phyloP scores from a whole-genome alignment of 495 filamentous ascomycete genomes.

The Podospora sp. region DNA sequence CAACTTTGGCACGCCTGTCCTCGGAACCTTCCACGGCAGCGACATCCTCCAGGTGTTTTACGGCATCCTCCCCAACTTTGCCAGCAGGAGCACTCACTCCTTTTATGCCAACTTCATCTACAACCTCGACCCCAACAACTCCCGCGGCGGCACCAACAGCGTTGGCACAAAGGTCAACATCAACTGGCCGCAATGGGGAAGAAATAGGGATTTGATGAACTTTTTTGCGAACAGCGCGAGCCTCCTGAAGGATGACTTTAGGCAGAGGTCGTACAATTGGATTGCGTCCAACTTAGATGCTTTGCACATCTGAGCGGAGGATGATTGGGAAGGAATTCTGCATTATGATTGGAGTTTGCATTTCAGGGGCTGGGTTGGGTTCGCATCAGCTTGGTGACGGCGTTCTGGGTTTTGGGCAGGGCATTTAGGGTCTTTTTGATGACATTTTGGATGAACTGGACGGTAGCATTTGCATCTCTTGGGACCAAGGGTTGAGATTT shows the following conservation, averaged over 20 bases:
- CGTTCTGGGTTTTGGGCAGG: neutral
- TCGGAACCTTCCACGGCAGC: slow-evolving; percentile 73
- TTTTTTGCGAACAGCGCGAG: slow-evolving; percentile 50
- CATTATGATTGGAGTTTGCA: neutral
- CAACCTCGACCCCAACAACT: slow-evolving; percentile 64
- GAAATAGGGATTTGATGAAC: slow-evolving; percentile 57
- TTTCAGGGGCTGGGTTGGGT: neutral
- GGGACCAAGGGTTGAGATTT: neutral
- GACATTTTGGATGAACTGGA: neutral
- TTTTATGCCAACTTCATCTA: slow-evolving; percentile 71
- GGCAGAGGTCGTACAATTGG: slow-evolving; percentile 51
- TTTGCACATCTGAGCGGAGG: slow-evolving; percentile 52
- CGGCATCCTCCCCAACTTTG: slow-evolving; percentile 62
- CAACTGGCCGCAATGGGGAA: slow-evolving; percentile 65
- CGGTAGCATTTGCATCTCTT: neutral
- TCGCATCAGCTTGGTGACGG: slow-evolving; percentile 1
- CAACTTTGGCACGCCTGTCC: slow-evolving; percentile 65
- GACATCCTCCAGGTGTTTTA: slow-evolving; percentile 70
- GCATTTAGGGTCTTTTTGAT: neutral
- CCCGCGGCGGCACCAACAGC: slow-evolving; percentile 36
- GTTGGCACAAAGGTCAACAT: slow-evolving; percentile 38
- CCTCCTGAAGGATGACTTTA: slow-evolving; percentile 63
- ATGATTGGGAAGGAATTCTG: neutral
- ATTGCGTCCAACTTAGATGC: slow-evolving; percentile 47
- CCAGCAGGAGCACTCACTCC: slow-evolving; percentile 57